Evolutionary conservation across 2,329 filamentous ascomycete species (phyloP).

Genomic region (Colletotrichum sp.): DNA sequence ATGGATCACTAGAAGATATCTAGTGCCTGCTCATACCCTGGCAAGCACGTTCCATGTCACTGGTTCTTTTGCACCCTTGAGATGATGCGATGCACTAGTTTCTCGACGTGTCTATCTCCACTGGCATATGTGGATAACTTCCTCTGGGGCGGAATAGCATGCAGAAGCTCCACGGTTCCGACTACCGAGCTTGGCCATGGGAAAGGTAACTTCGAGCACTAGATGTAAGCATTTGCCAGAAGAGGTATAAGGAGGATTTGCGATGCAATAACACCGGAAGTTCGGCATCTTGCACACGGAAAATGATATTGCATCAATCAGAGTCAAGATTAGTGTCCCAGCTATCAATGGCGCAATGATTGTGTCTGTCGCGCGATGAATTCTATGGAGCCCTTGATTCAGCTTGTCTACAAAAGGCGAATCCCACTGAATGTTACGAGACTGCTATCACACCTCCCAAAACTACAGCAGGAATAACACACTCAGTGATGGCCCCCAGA

Average conservation of each 20-base stretch:
- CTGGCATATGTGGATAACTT: background rate
- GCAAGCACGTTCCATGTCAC: background rate
- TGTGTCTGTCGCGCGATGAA: background rate
- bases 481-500: slow-evolving; percentile 19
- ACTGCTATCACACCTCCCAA: background rate
- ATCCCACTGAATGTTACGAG: background rate
- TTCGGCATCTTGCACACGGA: background rate
- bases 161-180: background rate
- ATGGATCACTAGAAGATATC: background rate
- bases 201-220: background rate
- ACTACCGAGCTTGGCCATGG: background rate
- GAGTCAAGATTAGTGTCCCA: background rate
- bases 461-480: background rate
- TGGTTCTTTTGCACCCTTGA: background rate
- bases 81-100: background rate
- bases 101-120: background rate
- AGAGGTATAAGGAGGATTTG: background rate
- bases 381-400: background rate
- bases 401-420: background rate
- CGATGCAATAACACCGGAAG: background rate
- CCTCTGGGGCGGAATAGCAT: accelerated
- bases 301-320: background rate
- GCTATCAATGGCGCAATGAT: background rate
- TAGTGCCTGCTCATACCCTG: background rate
- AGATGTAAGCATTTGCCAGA: background rate